These are phyloP conservation scores for Penicillium ochrochloron DNA, from an alignment of 495 filamentous ascomycete genomes.

Conservation along the genomic window DNA sequence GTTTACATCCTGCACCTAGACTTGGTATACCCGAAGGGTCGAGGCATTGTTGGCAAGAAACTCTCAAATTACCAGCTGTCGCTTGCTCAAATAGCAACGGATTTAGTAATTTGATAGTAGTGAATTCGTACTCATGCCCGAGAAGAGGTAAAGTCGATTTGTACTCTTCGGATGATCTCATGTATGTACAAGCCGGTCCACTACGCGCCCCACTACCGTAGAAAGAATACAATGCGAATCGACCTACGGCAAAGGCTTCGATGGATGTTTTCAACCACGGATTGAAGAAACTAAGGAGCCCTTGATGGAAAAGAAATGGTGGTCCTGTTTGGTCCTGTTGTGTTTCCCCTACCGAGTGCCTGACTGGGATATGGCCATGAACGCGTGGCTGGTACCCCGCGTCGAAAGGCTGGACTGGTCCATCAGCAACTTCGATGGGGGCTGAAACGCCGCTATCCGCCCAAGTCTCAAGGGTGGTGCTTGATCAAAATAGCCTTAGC, in stretches of 20 bases:
- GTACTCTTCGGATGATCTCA: neutral
- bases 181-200: neutral
- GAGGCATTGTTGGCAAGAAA: neutral
- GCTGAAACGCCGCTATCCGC: conserved; percentile 9
- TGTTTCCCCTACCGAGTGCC: neutral
- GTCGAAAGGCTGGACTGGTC: conserved; percentile 6
- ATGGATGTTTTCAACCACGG: neutral
- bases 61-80: neutral
- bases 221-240: neutral
- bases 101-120: neutral
- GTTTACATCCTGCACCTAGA: neutral
- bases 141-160: neutral
- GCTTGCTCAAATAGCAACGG: neutral
- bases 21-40: too few species aligned
- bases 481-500: neutral
- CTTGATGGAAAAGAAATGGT: neutral
- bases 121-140: neutral
- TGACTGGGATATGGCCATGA: neutral
- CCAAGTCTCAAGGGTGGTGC: conserved; percentile 1
- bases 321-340: neutral
- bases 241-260: neutral
- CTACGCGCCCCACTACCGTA: neutral
- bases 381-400: conserved; percentile 15
- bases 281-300: neutral
- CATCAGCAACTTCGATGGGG: conserved; percentile 10